Percentiles rank a stretch among this genome's conserved stretches.
Evolutionary conservation across 371 early-diverging fungal species (phyloP).

Genomic region (Mortierella sp.): DNA sequence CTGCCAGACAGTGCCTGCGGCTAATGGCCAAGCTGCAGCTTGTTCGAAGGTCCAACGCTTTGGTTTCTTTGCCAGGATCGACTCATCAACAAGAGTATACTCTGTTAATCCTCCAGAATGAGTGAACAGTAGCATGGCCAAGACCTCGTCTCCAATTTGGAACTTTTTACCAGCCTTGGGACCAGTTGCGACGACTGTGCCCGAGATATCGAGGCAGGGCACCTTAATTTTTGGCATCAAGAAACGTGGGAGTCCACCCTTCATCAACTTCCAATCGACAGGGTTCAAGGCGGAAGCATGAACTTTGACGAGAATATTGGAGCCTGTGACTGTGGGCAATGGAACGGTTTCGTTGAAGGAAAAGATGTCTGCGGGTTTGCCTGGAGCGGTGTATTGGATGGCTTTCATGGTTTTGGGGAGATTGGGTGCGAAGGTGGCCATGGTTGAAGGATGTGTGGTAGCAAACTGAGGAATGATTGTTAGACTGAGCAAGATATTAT

Average conservation of each 20-base stretch:
- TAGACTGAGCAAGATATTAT: background rate
- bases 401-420: slow-evolving; percentile 60
- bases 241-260: slow-evolving; percentile 22
- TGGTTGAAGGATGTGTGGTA: slow-evolving; percentile 5
- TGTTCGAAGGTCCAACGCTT: slow-evolving; percentile 56
- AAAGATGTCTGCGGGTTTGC: slow-evolving; percentile 24
- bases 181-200: slow-evolving; percentile 54
- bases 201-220: slow-evolving; percentile 56
- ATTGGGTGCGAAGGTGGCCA: slow-evolving; percentile 34
- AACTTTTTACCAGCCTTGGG: slow-evolving; percentile 35
- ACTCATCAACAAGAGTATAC: slow-evolving; percentile 38
- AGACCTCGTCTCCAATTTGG: slow-evolving; percentile 58
- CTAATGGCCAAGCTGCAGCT: slow-evolving; percentile 63
- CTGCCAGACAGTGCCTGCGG: slow-evolving; percentile 61
- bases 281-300: slow-evolving; percentile 74
- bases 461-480: background rate
- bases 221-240: slow-evolving; percentile 37
- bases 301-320: slow-evolving; percentile 67
- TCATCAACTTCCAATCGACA: slow-evolving; percentile 68
- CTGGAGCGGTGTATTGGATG: slow-evolving; percentile 47
- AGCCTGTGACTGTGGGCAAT: slow-evolving; percentile 35
- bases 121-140: slow-evolving; percentile 34
- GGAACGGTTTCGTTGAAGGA: slow-evolving; percentile 29
- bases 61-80: slow-evolving; percentile 52
- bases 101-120: slow-evolving; percentile 40